Evolutionary conservation across 2,329 filamentous ascomycete genomes (phyloP).

Genomic region (Pyrenochaeta sp.): DNA sequence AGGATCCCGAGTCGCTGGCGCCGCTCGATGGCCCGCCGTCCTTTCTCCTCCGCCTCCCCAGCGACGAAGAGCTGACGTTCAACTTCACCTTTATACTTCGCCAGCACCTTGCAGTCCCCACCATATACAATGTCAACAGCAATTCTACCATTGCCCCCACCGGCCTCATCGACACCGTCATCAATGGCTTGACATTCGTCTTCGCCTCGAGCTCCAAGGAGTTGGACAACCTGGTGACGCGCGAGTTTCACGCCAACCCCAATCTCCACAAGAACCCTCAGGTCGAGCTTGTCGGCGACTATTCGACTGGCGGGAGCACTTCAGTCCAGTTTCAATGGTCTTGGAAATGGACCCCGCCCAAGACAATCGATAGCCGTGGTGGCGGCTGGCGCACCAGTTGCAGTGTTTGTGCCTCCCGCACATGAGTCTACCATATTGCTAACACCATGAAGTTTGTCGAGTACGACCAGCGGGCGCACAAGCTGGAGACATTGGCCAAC

Average conservation of each 20-base stretch:
- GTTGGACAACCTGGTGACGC: conserved; percentile 89
- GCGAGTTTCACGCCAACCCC: conserved; percentile 95
- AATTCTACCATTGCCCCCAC: conserved; percentile 55
- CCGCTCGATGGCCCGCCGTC: conserved; percentile 60
- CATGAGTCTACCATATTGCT: conserved; percentile 15
- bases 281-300: conserved; percentile 93
- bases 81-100: conserved; percentile 88
- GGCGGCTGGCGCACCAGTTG: conserved; percentile 96
- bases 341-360: conserved; percentile 97
- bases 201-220: conserved; percentile 86
- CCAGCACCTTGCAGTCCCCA: conserved; percentile 57
- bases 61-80: conserved; percentile 92
- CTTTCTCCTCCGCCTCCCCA: conserved; percentile 85
- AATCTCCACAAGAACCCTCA: conserved; percentile 98
- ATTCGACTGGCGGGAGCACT: conserved; percentile 79
- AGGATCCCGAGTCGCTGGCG: conserved; percentile 76
- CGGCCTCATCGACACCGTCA: conserved; percentile 69
- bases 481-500: conserved; percentile 83
- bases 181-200: conserved; percentile 90
- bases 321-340: conserved; percentile 93
- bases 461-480: conserved; percentile 92
- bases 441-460: conserved; percentile 78
- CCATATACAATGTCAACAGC: conserved; percentile 50
- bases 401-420: conserved; percentile 66
- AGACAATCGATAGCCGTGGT: conserved; percentile 77